phyloP scores from a whole-genome alignment of 257 asterid species.

The Avicennia marina region DNA sequence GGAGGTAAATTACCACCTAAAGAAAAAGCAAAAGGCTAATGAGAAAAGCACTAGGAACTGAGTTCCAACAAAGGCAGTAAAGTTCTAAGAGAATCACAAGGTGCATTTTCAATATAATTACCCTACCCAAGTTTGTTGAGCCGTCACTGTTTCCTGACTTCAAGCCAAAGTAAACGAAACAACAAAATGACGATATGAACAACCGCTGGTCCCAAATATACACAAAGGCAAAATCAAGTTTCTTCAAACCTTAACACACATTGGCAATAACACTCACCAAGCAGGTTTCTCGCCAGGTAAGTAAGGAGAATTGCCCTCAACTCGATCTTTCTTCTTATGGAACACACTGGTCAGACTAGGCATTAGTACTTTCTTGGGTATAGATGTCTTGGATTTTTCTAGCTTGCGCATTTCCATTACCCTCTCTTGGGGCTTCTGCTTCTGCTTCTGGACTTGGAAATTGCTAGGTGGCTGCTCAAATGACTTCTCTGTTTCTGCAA shows the following conservation, averaged over 20 bases:
- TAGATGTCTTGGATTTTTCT: constrained; percentile 43
- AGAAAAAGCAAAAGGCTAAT: too few species aligned
- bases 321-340: constrained; percentile 44
- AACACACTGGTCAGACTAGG: constrained; percentile 51
- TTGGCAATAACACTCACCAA: constrained; percentile 31
- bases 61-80: too few species aligned
- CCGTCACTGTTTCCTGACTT: not conserved
- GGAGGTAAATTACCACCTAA: too few species aligned
- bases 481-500: constrained; percentile 40
- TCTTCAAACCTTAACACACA: constrained; percentile 13
- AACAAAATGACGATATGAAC: not conserved
- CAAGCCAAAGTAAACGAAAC: not conserved
- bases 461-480: constrained; percentile 31
- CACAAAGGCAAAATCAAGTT: not conserved
- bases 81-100: too few species aligned
- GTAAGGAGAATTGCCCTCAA: constrained; percentile 48
- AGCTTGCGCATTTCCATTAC: constrained; percentile 29
- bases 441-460: constrained; percentile 29
- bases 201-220: constrained; percentile 13
- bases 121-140: not conserved
- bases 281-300: constrained; percentile 50
- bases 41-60: too few species aligned
- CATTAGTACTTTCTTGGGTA: constrained; percentile 48
- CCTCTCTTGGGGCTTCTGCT: constrained; percentile 24
- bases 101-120: not conserved